Evolutionary conservation across 768 basidiomycete species (phyloP), one percentile per base, ranked within the genome.

Genomic region (Auricularia sp.): DNA sequence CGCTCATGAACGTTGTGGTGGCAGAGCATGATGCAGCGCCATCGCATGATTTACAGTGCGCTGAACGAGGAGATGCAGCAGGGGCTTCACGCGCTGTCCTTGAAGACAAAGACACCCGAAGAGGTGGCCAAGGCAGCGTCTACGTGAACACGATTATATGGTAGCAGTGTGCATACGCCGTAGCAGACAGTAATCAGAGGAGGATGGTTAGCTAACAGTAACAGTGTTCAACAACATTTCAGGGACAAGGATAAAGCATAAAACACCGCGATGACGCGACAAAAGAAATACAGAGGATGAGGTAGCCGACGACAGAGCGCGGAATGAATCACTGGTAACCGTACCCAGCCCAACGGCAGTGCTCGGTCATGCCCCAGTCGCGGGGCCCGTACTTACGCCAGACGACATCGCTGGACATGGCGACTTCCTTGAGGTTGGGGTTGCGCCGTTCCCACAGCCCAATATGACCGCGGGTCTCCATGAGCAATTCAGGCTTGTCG

Each of bases 11-110:
- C 21, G 16, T 42, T 63, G 51, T 64, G 56, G 63, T 63, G 42
- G 43, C 67, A 91, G 91, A 83, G 77, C 23, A 85, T 86, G 10
- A 83, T 93, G 77, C 87, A 91, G 71, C 84, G 91, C 60, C 91
- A 93, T 75, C 82, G 90, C 59, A 81, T 93, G 78, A 81, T 93
- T 59, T 86, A 92, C 73, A 78, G 83, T 6, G 83, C 86, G 2
- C 78, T 93, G 36, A 80, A 86, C 21, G 85, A 87, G 36, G 89
- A 93, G 71, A 76, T 93, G 58, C 72, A 81, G 33, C 77, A 80
- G 64, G 90, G 91, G 3, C 73, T 93, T 36, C 91, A 93, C 70
- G 86, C 91, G 0, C 77, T 93, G 51, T 88, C 88, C 16, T 74
- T 93, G 69, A 84, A 84, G 64, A 89, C 91, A 16, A 86, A 82